Evolutionary conservation across 805 yeast species (phyloP).

Genomic region (Wickerhamiella dianesei): DNA sequence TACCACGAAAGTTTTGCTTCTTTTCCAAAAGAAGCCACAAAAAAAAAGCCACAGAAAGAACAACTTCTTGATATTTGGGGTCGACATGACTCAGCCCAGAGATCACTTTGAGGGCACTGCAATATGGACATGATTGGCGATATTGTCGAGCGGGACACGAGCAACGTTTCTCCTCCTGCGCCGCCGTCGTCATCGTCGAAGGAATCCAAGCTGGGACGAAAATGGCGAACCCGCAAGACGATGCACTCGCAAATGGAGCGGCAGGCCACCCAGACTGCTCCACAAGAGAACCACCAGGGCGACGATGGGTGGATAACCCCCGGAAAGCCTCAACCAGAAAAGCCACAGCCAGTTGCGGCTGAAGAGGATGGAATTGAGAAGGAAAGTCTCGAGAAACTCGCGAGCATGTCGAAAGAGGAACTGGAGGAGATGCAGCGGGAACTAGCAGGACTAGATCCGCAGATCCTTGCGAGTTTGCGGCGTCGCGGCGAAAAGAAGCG

Average conservation of each 20-base stretch:
- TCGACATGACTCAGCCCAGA: too few species aligned
- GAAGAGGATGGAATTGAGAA: slow-evolving; percentile 60
- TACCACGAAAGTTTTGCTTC: too few species aligned
- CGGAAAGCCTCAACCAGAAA: too few species aligned
- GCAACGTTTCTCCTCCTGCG: slow-evolving; percentile 10
- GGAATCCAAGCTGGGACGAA: background rate
- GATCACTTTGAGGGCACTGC: too few species aligned
- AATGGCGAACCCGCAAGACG: background rate
- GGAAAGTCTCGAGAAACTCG: slow-evolving; percentile 54
- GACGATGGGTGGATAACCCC: background rate
- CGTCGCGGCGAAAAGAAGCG: slow-evolving; percentile 22
- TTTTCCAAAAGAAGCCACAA: too few species aligned
- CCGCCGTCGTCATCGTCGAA: slow-evolving; percentile 1
- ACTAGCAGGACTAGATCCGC: slow-evolving; percentile 40
- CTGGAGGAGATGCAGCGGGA: slow-evolving; percentile 38
- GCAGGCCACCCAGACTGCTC: background rate
- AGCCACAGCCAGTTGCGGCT: slow-evolving; percentile 13
- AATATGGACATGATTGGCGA: slow-evolving; percentile 9
- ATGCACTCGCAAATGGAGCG: background rate
- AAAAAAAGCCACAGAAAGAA: too few species aligned
- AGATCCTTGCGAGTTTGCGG: slow-evolving; percentile 35
- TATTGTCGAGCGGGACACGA: slow-evolving; percentile 17
- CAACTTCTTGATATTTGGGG: too few species aligned
- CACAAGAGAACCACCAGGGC: slow-evolving; percentile 4
- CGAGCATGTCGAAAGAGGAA: slow-evolving; percentile 52